phyloP scores from a whole-genome alignment of 805 yeast species.

The Ogataea glucozyma region DNA sequence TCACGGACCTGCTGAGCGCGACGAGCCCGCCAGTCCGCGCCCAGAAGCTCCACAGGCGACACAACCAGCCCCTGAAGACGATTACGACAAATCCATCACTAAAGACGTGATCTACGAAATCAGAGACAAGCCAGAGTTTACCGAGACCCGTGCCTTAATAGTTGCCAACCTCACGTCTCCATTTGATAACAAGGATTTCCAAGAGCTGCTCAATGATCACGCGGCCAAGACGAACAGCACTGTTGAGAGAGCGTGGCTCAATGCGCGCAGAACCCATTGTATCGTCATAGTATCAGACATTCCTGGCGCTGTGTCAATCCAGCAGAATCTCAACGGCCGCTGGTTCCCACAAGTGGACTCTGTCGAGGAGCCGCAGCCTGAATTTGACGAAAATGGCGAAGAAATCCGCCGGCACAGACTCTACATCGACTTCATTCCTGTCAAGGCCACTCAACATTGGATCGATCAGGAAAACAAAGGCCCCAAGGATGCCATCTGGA shows the following conservation, averaged over 20 bases:
- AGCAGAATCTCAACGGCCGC: slow-evolving; percentile 38
- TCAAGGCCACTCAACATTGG: slow-evolving; percentile 46
- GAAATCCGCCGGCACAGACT: slow-evolving; percentile 30
- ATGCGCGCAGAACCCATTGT: slow-evolving; percentile 42
- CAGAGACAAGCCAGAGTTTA: slow-evolving; percentile 35
- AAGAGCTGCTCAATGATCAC: slow-evolving; percentile 36
- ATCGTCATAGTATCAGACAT: slow-evolving; percentile 42
- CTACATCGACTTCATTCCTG: slow-evolving; percentile 46
- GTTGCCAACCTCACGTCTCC: slow-evolving; percentile 45
- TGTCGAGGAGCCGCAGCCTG: slow-evolving; percentile 22
- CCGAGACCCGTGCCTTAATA: slow-evolving; percentile 44
- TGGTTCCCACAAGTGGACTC: slow-evolving; percentile 32
- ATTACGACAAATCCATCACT: slow-evolving; percentile 25
- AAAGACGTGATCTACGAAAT: slow-evolving; percentile 39
- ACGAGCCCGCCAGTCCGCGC: too few species aligned
- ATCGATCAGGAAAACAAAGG: slow-evolving; percentile 47
- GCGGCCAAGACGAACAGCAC: slow-evolving; percentile 29
- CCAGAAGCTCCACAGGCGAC: not conserved
- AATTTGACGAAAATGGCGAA: slow-evolving; percentile 24
- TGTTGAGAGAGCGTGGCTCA: slow-evolving; percentile 49
- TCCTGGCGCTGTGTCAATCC: slow-evolving; percentile 41
- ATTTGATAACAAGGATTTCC: slow-evolving; percentile 41
- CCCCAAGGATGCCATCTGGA: slow-evolving; percentile 48
- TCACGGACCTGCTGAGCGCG: too few species aligned
- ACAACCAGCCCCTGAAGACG: slow-evolving; percentile 14